Evolutionary conservation across 2,329 filamentous ascomycete species (phyloP), one percentile per base, ranked within the genome.

Genomic region (Talaromyces piceae): DNA sequence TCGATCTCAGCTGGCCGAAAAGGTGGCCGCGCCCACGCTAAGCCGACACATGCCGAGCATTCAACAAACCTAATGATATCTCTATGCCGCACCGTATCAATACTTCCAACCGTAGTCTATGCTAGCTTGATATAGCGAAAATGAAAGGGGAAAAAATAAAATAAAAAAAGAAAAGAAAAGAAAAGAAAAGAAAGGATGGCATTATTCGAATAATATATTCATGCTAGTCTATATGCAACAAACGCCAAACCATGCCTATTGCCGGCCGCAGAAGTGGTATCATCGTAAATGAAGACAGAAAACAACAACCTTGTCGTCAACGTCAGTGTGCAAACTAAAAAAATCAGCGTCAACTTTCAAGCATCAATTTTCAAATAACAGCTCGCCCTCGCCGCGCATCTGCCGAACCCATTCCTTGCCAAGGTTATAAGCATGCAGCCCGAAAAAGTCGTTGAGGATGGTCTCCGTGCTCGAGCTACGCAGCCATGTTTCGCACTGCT

Each of bases 391-490:
- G 43, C 56, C 58, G 55, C 62, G 63, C 59, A 61, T 63, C 49
- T 64, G 60, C 28, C 56, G 59, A 23, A 64, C 53, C 54, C 62
- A 64, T 25, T 57, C 52, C 48, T 62, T 57, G 12, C 61, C 62
- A n/a, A 54, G 54, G 23, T 58, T 57, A 31, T 63, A 58, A 12
- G 55, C 59, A 41, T 60, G 58, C 11, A 58, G 44, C 7, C 61
- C 62, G 30, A 56, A 58, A 31, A 57, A 58, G 51, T 64, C 62
- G 45, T 63, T 60, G 47, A 63, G 44, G 18, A 58, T 57, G n/a
- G 59, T 61, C 37, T 63, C 62, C 12, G 61, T 57, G 45, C 62
- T 64, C 52, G 61, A 63, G 45, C 61, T 64, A 23, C 61, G 47
- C 22, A 59, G 54, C 47, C 58, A 62, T 45, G 59, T 61, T 49